Conservation (phyloP, 768 basidiomycete genomes). For the Boletus sp. region DNA sequence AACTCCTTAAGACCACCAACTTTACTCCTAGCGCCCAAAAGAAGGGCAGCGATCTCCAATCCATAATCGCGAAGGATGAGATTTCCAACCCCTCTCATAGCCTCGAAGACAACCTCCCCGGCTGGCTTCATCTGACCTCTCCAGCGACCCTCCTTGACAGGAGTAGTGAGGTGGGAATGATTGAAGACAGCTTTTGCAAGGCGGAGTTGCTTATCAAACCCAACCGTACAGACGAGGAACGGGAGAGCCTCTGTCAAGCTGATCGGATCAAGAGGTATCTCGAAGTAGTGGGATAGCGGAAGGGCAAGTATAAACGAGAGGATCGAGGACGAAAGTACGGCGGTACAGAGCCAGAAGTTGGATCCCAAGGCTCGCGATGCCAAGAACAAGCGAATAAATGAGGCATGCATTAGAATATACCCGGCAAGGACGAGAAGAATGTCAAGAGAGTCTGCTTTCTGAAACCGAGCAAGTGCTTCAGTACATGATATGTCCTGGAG, state of each 20-base stretch:
- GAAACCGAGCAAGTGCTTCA: conserved; percentile 19
- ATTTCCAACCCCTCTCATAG: conserved; percentile 73
- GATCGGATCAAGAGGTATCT: conserved; percentile 89
- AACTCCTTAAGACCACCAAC: conserved; percentile 92
- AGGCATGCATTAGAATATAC: conserved; percentile 93
- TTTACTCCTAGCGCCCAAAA: conserved; percentile 80
- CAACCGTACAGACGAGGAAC: conserved; percentile 95
- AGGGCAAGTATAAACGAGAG: conserved; percentile 85
- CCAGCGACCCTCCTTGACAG: conserved; percentile 38
- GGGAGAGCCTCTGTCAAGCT: conserved; percentile 93
- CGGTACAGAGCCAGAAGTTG: conserved; percentile 64
- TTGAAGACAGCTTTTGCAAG: conserved; percentile 88
- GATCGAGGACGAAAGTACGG: conserved; percentile 75
- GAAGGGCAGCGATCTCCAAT: conserved; percentile 85
- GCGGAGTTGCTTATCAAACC: conserved; percentile 95
- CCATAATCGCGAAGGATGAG: conserved; percentile 90
- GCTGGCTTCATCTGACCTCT: conserved; percentile 64
- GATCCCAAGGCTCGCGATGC: conserved; percentile 83
- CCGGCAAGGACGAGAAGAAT: conserved; percentile 92
- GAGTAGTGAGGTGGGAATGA: conserved; percentile 60
- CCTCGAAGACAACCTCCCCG: conserved; percentile 79
- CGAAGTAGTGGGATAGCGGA: conserved; percentile 69
- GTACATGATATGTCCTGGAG: not conserved
- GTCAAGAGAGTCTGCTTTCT: conserved; percentile 94
- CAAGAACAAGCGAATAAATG: conserved; percentile 87